phyloP scores from a whole-genome alignment of 176 grass and related monocot genomes.

The Pontederia paniculata region DNA sequence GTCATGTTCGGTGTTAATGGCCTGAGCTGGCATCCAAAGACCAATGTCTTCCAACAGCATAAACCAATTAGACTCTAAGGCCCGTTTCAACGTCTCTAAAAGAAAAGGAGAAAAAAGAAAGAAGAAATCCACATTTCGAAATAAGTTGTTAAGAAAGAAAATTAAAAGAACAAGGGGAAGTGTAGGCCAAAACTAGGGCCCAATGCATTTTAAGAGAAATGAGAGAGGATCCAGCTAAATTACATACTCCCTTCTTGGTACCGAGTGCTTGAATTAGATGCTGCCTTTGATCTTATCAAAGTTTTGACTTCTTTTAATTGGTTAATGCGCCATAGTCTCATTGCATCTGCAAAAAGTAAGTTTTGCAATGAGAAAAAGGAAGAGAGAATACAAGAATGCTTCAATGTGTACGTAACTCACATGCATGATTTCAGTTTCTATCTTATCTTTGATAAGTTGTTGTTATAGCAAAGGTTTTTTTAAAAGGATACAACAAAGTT shows the following conservation, averaged over 20 bases:
- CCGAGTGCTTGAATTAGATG: slow-evolving; percentile 38
- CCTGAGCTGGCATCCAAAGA: slow-evolving; percentile 58
- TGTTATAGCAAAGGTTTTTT: too few relatives aligned
- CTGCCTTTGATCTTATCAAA: slow-evolving; percentile 29
- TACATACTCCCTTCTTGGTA: slow-evolving; percentile 52
- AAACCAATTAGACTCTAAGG: slow-evolving; percentile 59
- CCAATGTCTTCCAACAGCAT: slow-evolving; percentile 62
- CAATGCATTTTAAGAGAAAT: neutral
- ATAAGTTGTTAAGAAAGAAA: neutral
- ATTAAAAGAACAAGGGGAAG: too few relatives aligned
- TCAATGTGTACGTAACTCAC: neutral
- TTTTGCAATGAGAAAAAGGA: neutral
- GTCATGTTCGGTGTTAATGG: slow-evolving; percentile 47
- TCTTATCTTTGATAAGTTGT: too few relatives aligned
- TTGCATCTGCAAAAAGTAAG: slow-evolving; percentile 37
- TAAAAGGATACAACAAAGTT: too few relatives aligned
- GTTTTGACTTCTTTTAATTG: slow-evolving; percentile 47
- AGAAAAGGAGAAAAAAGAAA: neutral
- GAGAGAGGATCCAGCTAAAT: neutral
- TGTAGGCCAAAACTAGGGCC: too few relatives aligned
- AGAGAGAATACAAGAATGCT: neutral
- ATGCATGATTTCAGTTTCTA: neutral
- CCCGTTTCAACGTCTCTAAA: slow-evolving; percentile 53
- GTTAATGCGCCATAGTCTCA: slow-evolving; percentile 63
- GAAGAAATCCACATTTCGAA: slow-evolving; percentile 17